Evolutionary conservation across 768 basidiomycete species (phyloP).

Genomic region (Mycena floridula): DNA sequence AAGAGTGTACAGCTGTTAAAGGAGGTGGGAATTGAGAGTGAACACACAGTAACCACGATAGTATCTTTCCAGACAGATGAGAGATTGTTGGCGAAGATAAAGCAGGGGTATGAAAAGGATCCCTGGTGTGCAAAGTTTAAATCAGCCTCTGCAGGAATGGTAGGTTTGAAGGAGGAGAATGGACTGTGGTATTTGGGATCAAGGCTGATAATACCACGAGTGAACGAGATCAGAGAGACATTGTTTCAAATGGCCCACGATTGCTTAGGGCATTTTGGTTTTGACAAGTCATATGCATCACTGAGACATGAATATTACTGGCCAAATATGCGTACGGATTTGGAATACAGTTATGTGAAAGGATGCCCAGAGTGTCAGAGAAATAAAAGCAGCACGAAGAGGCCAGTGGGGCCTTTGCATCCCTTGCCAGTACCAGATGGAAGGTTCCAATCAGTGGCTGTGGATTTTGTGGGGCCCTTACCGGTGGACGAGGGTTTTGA

Average conservation of each 20-base stretch:
- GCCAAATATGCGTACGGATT: constrained; percentile 16
- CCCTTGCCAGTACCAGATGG: constrained; percentile 11
- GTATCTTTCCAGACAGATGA: not conserved
- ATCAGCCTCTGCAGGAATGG: no score
- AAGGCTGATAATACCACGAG: constrained; percentile 5
- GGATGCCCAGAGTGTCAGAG: constrained; percentile 26
- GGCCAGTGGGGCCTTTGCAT: constrained; percentile 20
- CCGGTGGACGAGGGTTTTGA: no score
- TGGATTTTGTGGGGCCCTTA: no score
- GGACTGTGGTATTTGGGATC: constrained; percentile 19
- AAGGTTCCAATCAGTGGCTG: no score
- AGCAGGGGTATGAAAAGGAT: constrained; percentile 1
- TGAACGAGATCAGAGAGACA: constrained; percentile 6
- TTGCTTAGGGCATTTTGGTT: constrained; percentile 2
- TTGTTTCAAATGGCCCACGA: no score
- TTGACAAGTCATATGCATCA: constrained; percentile 11
- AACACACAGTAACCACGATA: not conserved
- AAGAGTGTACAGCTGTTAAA: not conserved
- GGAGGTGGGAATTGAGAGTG: no score
- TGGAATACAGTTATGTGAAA: constrained; percentile 24
- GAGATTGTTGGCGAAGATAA: constrained; percentile 1
- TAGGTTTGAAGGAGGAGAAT: no score
- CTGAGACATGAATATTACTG: constrained; percentile 18
- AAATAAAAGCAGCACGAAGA: constrained; percentile 29
- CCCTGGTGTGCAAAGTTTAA: no score